Evolutionary conservation across 1,284 basidiomycete genomes (phyloP), one percentile per base, ranked within the genome.

Genomic region (Gastroboletus turbinatus): DNA sequence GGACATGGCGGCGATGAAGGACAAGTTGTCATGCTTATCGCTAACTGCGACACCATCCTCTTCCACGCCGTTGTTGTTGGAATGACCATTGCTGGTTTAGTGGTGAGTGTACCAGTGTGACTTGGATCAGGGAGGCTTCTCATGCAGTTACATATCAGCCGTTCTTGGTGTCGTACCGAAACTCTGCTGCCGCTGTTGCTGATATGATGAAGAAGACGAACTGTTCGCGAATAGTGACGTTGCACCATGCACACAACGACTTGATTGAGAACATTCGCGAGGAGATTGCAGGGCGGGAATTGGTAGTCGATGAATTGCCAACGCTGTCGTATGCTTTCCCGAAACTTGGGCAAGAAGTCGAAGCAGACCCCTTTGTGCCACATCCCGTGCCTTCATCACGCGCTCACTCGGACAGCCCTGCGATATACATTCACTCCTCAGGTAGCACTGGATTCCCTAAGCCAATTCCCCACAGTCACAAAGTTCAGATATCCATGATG

Each of bases 401-500:
- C 5, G 59, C 65, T 7, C 42, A 55, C 8, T 17, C 54, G 30
- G 51, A 62, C 6, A 60, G 59, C 19, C 47, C 58, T 8, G 50
- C 52, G 5, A 21, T 67, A 4, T 72, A 69, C 36, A 29, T 67
- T 25, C 73, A 73, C 46, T 74, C 73, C 1, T 71, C 71, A 0
- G 71, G 71, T 11, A 74, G 72, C 50, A 74, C 71, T 0, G 71
- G 71, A 17, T 69, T 66, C 27, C 71, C 71, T 0, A 72, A 68
- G 39, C 55, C 65, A 7, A 73, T 73, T 8, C 49, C 61, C 2
- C 55, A 60, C 21, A 63, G 56, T 4, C 52, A 71, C 51, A 60
- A 17, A 21, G 10, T 46, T 13, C 52, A 58, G 27, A 35, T 63
- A 3, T 36, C 51, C 5, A 54, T 51, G 38, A 19, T 64, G 16